A percentile compares a stretch with the other conserved stretches of the same genome.
phyloP scores from a whole-genome alignment of 2,329 filamentous ascomycete species.

The Neopestalotiopsis rosae region DNA sequence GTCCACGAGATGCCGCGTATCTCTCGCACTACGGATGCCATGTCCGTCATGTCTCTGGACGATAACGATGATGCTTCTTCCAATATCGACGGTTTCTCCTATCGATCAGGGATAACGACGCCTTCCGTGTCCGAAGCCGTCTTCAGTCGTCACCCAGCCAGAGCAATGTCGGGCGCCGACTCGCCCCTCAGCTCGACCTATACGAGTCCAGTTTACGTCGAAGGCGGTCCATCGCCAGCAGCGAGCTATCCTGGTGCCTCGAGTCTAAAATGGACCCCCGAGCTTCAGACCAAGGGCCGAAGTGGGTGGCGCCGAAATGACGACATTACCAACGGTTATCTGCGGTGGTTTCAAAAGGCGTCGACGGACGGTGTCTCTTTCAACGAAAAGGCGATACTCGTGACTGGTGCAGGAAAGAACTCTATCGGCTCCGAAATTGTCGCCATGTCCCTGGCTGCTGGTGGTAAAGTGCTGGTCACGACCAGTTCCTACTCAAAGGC shows the following conservation, averaged over 20 bases:
- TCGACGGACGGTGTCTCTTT: slow-evolving; percentile 31
- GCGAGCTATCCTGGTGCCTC: background rate
- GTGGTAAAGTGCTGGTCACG: slow-evolving; percentile 44
- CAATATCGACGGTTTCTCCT: slow-evolving; percentile 5
- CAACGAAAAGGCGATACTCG: slow-evolving; percentile 35
- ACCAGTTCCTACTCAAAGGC: slow-evolving; percentile 39
- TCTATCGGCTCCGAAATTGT: slow-evolving; percentile 43
- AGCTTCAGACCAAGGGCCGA: slow-evolving; percentile 19
- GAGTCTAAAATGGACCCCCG: slow-evolving; percentile 17
- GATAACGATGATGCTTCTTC: background rate
- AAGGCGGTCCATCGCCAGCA: background rate
- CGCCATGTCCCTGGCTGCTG: slow-evolving; percentile 36
- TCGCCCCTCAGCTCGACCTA: slow-evolving; percentile 6
- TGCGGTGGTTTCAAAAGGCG: slow-evolving; percentile 19
- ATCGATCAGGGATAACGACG: background rate
- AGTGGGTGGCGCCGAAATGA: slow-evolving; percentile 19
- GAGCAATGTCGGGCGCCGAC: background rate
- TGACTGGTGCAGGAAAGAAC: slow-evolving; percentile 41
- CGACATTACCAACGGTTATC: slow-evolving; percentile 20
- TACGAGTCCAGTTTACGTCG: background rate
- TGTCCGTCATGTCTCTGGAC: slow-evolving; percentile 6
- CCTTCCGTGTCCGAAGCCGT: slow-evolving; percentile 15
- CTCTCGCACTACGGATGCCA: background rate
- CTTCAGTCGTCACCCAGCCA: background rate
- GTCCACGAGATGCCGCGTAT: slow-evolving; percentile 14